Evolutionary conservation across 2,329 filamentous ascomycete species (phyloP).

Genomic region (Daldinia eschscholtzii): DNA sequence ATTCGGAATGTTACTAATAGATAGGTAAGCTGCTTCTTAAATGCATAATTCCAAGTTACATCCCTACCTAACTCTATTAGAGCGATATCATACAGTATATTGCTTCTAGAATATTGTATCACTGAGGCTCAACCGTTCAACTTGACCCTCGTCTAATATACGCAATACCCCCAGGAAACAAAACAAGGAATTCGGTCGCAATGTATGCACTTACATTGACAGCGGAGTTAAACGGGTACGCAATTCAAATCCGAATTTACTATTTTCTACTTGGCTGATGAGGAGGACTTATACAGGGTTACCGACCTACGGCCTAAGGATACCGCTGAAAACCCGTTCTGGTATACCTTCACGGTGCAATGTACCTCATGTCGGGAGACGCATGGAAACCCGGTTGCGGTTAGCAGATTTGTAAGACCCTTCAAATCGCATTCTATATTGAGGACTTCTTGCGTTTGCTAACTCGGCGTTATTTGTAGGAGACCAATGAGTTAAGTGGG

Average conservation of each 20-base stretch:
- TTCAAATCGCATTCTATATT: not conserved
- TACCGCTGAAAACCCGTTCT: slow-evolving; percentile 85
- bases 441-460: not conserved
- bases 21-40: not conserved
- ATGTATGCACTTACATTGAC: slow-evolving; percentile 77
- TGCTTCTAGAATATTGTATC: slow-evolving; percentile 18
- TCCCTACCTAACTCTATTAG: not conserved
- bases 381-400: slow-evolving; percentile 86
- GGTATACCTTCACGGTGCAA: slow-evolving; percentile 97
- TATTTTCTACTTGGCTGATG: slow-evolving; percentile 12
- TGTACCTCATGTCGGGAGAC: slow-evolving; percentile 97
- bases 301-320: slow-evolving; percentile 90
- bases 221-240: slow-evolving; percentile 77
- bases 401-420: slow-evolving; percentile 85
- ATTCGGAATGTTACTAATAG: no score
- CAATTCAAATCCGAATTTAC: slow-evolving; percentile 23
- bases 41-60: not conserved
- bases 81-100: not conserved
- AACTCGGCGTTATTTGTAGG: slow-evolving; percentile 63
- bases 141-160: slow-evolving; percentile 9
- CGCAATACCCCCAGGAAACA: not conserved
- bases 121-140: slow-evolving; percentile 24
- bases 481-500: slow-evolving; percentile 89
- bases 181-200: slow-evolving; percentile 33
- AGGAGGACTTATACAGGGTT: slow-evolving; percentile 69